A percentile compares a stretch with the other conserved stretches of the same genome.
Evolutionary conservation across 495 filamentous ascomycete genomes (phyloP).

Genomic region (Xylaria scruposa): DNA sequence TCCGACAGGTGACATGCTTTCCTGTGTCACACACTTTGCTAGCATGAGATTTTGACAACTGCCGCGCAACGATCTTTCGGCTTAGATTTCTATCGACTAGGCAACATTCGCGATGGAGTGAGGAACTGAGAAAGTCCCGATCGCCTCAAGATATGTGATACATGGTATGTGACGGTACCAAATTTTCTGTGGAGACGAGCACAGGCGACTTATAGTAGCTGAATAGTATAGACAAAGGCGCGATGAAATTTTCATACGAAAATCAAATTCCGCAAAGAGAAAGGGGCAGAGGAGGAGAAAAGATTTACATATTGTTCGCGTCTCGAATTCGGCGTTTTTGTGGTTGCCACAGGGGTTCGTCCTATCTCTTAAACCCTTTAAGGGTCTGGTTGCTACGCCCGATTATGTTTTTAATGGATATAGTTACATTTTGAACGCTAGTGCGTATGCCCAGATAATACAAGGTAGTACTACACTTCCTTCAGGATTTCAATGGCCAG

Average conservation of each 20-base stretch:
- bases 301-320: neutral
- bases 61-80: neutral
- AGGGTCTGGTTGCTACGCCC: neutral
- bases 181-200: neutral
- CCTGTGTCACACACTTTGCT: neutral
- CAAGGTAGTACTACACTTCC: neutral
- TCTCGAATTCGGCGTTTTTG: neutral
- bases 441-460: neutral
- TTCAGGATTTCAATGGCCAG: no score
- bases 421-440: neutral
- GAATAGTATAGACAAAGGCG: neutral
- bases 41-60: neutral
- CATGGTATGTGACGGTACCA: neutral
- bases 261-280: neutral
- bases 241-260: neutral
- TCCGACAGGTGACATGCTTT: neutral
- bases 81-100: neutral
- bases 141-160: constrained; percentile 8
- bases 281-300: neutral
- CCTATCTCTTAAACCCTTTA: neutral
- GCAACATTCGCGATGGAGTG: neutral
- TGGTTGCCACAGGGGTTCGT: neutral
- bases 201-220: neutral
- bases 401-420: neutral
- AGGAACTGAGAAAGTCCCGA: neutral